Conservation (phyloP, 2,329 filamentous ascomycete species). For the Thelonectria blattea region DNA sequence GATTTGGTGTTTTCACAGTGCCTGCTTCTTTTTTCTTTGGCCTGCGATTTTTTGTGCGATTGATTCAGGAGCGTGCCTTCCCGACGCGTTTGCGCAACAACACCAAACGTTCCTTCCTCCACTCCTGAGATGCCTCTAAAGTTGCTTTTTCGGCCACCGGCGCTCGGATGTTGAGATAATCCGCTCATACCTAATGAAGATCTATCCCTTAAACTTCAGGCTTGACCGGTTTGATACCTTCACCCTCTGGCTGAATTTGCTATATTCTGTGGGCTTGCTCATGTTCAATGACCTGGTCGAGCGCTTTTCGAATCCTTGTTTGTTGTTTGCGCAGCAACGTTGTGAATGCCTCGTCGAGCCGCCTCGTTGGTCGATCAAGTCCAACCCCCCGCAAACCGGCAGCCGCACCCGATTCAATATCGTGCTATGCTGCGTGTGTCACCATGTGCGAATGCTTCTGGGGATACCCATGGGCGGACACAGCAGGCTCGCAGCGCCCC, state of each 20-base stretch:
- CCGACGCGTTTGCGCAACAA: neutral
- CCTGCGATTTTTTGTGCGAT: neutral
- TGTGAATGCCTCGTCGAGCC: neutral
- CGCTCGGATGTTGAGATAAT: constrained; percentile 8
- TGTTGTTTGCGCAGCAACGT: neutral
- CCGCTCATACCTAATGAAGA: neutral
- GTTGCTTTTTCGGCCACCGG: constrained; percentile 5
- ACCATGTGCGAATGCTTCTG: neutral
- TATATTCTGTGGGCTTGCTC: too few relatives aligned
- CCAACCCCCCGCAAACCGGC: constrained; percentile 1
- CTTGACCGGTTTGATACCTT: neutral
- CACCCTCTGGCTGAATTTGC: too few relatives aligned
- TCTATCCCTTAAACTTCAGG: neutral
- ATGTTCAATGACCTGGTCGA: neutral
- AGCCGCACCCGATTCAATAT: neutral
- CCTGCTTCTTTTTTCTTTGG: neutral
- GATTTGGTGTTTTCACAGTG: neutral
- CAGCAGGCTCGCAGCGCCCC: neutral
- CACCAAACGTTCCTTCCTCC: neutral
- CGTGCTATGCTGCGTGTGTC: neutral
- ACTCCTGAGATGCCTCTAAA: neutral
- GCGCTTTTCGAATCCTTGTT: neutral
- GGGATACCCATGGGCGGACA: constrained; percentile 2
- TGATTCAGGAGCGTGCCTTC: neutral
- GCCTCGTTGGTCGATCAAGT: neutral